phyloP scores from a whole-genome alignment of 495 filamentous ascomycete species.

The Penicillium malachiteum region DNA sequence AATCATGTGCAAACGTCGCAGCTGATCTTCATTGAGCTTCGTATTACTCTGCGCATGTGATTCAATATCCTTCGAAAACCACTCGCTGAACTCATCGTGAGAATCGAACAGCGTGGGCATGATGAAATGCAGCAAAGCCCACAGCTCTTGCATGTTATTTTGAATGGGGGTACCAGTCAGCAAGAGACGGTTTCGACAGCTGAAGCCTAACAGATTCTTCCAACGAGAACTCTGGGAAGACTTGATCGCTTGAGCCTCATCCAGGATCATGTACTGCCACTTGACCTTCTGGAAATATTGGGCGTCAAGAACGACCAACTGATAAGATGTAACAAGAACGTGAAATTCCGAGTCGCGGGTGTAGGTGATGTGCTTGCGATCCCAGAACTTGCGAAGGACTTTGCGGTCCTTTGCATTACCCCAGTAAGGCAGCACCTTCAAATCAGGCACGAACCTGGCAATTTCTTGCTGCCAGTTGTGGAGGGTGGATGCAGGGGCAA shows the following conservation, averaged over 20 bases:
- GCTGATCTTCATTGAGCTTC: slow-evolving; percentile 95
- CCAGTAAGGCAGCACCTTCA: slow-evolving; percentile 97
- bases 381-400: slow-evolving; percentile 97
- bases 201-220: slow-evolving; percentile 92
- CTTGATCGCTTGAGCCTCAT: slow-evolving; percentile 99
- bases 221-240: slow-evolving; percentile 93
- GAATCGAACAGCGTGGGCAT: slow-evolving; percentile 98
- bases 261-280: slow-evolving; percentile 99
- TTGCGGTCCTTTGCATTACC: slow-evolving; percentile 92
- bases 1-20: slow-evolving; percentile 97
- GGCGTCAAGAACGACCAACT: slow-evolving; percentile 92
- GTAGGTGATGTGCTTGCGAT: slow-evolving; percentile 95
- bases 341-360: slow-evolving; percentile 91
- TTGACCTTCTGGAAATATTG: slow-evolving; percentile 97
- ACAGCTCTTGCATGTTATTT: slow-evolving; percentile 99
- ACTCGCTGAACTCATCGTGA: slow-evolving; percentile 98
- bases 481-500: slow-evolving; percentile 91
- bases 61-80: slow-evolving; percentile 99
- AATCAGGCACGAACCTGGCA: slow-evolving; percentile 82
- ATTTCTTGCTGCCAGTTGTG: slow-evolving; percentile 99
- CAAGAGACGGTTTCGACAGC: slow-evolving; percentile 91
- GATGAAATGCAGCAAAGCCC: slow-evolving; percentile 97
- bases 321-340: slow-evolving; percentile 94
- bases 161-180: slow-evolving; percentile 98
- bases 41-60: slow-evolving; percentile 98